Base-by-base conservation (phyloP, 1,284 basidiomycete genomes). In the Fomitopsis pinicola region DNA sequence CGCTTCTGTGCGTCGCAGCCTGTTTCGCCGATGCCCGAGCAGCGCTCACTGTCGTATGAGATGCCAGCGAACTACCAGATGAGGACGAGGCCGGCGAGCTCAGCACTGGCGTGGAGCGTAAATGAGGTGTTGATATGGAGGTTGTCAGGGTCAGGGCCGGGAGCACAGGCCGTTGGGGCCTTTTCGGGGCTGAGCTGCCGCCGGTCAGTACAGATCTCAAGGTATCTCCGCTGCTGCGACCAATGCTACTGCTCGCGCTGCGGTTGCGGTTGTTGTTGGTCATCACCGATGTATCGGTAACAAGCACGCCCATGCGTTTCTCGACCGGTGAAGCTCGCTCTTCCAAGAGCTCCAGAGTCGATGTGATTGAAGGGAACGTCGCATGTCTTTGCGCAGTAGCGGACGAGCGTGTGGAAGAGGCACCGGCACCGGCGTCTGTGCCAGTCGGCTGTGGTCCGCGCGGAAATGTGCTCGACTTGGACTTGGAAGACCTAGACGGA, bases 351-450 rank as follows among this genome's bases (percentile, higher is more conserved):
- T 70, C 71, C 28, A 73, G 68, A 2, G 72, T 72, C 3, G 72
- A 73, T 10, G 71, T 70, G 53, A 73, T 72, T 5, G 72, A 73
- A 1, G 72, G 72, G 55, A 68, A 72, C 1, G 71, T 68, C 46
- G 68, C 66, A 57, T 73, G 72, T 1, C 69, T 62, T 14, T 67
- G 66, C 2, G 42, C 36, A 35, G 42, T 36, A 48, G 10, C 66
- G 48, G 55, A 15, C 30, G 58, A 33, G 12, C 48, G 48, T n/a
- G 12, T 26, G 5, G 28, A 33, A 9, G 52, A 38, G 36, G 53
- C 40, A 62, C 38, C 44, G 62, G 58, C 26, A 58, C 54, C 6
- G 10, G 14, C 48, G 60, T 58, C 35, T 55, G 48, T 10, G 63
- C 58, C 15, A 58, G 57, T 57, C 30, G 63, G 36, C 12, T 59